phyloP scores from a whole-genome alignment of 2,329 filamentous ascomycete species.

The Neonectria sp. region DNA sequence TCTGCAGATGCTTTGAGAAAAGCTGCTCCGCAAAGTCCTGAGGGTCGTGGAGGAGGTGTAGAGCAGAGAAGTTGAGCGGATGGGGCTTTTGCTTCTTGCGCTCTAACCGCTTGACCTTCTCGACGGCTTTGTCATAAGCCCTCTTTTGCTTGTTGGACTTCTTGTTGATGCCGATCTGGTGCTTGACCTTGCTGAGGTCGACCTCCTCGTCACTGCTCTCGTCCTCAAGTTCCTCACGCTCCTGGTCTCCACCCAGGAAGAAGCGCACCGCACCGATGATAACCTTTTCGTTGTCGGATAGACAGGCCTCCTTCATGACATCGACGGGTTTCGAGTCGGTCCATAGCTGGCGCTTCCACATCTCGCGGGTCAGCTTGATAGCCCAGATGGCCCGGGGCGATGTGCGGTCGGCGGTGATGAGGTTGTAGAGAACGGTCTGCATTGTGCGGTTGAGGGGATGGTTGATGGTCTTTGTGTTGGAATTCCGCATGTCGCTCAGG shows the following conservation, averaged over 20 bases:
- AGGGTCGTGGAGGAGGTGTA: slow-evolving; percentile 94
- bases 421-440: slow-evolving; percentile 93
- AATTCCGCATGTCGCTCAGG: slow-evolving; percentile 88
- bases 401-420: slow-evolving; percentile 87
- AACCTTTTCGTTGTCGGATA: slow-evolving; percentile 95
- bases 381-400: slow-evolving; percentile 95
- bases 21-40: slow-evolving; percentile 93
- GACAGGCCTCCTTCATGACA: slow-evolving; percentile 94
- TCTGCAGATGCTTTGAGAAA: slow-evolving; percentile 93
- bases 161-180: slow-evolving; percentile 94
- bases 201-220: slow-evolving; percentile 86
- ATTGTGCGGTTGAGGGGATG: slow-evolving; percentile 94
- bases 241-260: slow-evolving; percentile 96
- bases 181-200: slow-evolving; percentile 86
- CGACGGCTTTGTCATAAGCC: slow-evolving; percentile 83
- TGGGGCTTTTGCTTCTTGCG: slow-evolving; percentile 91
- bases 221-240: slow-evolving; percentile 93
- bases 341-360: slow-evolving; percentile 98
- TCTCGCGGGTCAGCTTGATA: slow-evolving; percentile 92
- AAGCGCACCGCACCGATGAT: slow-evolving; percentile 89
- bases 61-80: slow-evolving; percentile 93
- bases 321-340: slow-evolving; percentile 95
- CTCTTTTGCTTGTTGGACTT: slow-evolving; percentile 92
- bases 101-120: slow-evolving; percentile 86
- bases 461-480: slow-evolving; percentile 90